Evolutionary conservation across 257 asterid genomes (phyloP), one percentile per base, ranked within the genome.

Genomic region (Solanum neorickii): DNA sequence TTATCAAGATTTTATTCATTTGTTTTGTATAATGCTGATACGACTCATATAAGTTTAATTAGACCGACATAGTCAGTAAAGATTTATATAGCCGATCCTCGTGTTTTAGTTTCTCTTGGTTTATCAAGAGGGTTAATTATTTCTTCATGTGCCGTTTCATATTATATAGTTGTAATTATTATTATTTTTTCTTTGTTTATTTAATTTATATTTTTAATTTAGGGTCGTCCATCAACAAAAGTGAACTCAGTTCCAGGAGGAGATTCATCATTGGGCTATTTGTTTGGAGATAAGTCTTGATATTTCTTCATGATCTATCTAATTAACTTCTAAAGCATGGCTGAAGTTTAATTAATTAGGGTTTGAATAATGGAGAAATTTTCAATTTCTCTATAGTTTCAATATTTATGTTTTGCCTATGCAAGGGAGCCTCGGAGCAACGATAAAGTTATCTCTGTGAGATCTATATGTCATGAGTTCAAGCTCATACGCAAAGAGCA

Each of bases 151-250:
- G 1, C 15, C n/a, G 7, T 75, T 35, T 46, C 18, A 80, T 16
- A 47, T 13, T 5, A 65, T 65, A 65, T 62, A 20, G 18, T 37
- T 37, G 68, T 8, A 31, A 29, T 70, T 70, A 14, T 21, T 20
- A 27, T 46, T 33, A 4, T 33, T 33, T 33, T 3, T 23, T 86
- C 3, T 35, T 29, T 44, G 3, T 80, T 60, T 84, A 16, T 65
- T 16, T 1, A 2, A 16, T 47, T 16, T 0, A 0, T 4, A 37
- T 3, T 14, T 47, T 62, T 10, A n/a, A 62, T 6, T 76, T 76
- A 92, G 95, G 92, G 84, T 56, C 96, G 95, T 65, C 96, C 96
- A 33, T 91, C 95, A 12, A 93, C 96, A 12, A 93, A 90, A 89
- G 95, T 93, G 29, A 93, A 88, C 27, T 92, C 93, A 12, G 92